phyloP scores from a whole-genome alignment of 1,284 basidiomycete species.

The Rhodofomes roseus region DNA sequence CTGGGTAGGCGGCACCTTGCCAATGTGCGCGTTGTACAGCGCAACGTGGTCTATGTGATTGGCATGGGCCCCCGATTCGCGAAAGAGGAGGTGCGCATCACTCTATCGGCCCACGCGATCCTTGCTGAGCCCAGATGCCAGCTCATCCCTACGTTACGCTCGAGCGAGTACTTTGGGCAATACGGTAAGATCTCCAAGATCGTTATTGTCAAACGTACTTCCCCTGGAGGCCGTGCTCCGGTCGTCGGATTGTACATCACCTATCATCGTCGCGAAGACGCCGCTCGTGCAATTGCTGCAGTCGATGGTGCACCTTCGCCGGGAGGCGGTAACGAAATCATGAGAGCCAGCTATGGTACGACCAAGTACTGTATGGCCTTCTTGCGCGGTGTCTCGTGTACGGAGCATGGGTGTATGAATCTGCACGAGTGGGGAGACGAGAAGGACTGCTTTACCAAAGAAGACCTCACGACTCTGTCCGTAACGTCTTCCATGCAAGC shows the following conservation, averaged over 20 bases:
- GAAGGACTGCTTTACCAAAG: slow-evolving; percentile 93
- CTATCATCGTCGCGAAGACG: slow-evolving; percentile 93
- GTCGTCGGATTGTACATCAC: slow-evolving; percentile 96
- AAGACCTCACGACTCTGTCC: slow-evolving; percentile 85
- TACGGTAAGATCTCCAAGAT: slow-evolving; percentile 99
- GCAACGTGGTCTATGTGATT: slow-evolving; percentile 95
- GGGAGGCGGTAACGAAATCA: slow-evolving; percentile 72
- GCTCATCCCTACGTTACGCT: slow-evolving; percentile 92
- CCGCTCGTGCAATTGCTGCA: slow-evolving; percentile 87
- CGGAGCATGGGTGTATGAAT: slow-evolving; percentile 89
- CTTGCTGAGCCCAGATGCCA: slow-evolving; percentile 31
- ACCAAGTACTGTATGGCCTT: slow-evolving; percentile 99
- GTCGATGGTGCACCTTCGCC: slow-evolving; percentile 90
- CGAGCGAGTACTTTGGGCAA: slow-evolving; percentile 97
- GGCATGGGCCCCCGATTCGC: slow-evolving; percentile 89
- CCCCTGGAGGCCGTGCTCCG: slow-evolving; percentile 69
- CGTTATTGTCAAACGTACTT: slow-evolving; percentile 86
- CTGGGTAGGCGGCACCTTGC: slow-evolving; percentile 86
- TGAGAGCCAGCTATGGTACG: slow-evolving; percentile 94
- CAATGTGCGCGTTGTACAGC: slow-evolving; percentile 95
- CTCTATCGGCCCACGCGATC: slow-evolving; percentile 4
- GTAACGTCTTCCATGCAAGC: slow-evolving; percentile 27
- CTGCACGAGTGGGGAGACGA: slow-evolving; percentile 99
- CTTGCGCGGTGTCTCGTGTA: slow-evolving; percentile 83
- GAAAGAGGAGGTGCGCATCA: slow-evolving; percentile 84